Base-by-base conservation (phyloP, 495 filamentous ascomycete genomes). In the Sphaerosporella brunnea region DNA sequence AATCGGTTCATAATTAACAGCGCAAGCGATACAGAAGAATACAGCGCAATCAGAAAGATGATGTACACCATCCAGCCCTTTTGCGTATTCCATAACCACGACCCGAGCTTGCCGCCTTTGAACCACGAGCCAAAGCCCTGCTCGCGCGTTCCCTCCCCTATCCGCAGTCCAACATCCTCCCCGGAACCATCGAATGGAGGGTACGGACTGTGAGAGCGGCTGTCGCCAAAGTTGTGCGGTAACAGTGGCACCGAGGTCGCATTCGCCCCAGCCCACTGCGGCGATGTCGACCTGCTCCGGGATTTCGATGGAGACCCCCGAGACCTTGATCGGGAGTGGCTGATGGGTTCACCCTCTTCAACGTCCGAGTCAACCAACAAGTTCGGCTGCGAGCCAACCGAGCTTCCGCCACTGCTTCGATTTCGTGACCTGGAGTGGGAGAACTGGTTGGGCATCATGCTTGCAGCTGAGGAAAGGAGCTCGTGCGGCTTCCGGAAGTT, bases 11-110 rank as follows among this genome's bases (percentile, higher is more conserved):
- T 65, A 30, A 70, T 47, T 20, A 66, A 54, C 47, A 73, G 49
- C 30, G 60, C 64, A 52, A 70, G 66, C 19, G 62, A 55, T 28
- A 64, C 65, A 2, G 61, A 66, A 19, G 52, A 59, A 7, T 68
- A 58, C 61, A 66, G 66, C 19, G 68, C 52, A 13, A 70, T 60
- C 52, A 73, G 56, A 39, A 71, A 52, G 10, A 58, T 65, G 23
- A 73, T 67, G 51, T 68, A 70, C 1, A 70, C 51, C 53, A 70
- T 64, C 68, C 67, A 70, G 10, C 70, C 70, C 38, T 62, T 53
- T 39, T 59, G 61, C 9, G 69, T 70, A 32, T 63, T 64, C 53
- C 70, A 70, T 39, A 73, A 53, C 57, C 68, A 72, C 42, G 62
- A 57, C 8, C 70, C 70, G 0, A 72, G 52, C 15, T 64, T 67